Evolutionary conservation across 257 asterid genomes (phyloP).

Genomic region (Solanum arcanum): DNA sequence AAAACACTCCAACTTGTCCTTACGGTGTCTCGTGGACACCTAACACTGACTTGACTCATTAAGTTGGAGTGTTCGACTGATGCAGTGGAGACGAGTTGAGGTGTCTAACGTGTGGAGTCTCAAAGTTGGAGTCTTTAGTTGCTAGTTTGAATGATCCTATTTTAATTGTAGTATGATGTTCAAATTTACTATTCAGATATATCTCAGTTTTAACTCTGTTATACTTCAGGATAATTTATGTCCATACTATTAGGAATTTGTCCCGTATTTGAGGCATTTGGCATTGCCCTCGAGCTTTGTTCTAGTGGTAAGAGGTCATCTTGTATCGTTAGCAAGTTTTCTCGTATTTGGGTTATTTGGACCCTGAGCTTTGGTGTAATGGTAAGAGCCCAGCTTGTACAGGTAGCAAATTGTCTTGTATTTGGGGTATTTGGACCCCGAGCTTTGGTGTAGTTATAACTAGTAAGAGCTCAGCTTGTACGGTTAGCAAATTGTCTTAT

Average conservation of each 20-base stretch:
- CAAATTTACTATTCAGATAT: not conserved
- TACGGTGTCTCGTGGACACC: not conserved
- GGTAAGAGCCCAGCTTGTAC: not conserved
- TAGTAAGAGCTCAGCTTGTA: not conserved
- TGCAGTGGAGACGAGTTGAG: not conserved
- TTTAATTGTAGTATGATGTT: not conserved
- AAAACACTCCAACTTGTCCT: not conserved
- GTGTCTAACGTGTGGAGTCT: not conserved
- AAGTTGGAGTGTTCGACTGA: not conserved
- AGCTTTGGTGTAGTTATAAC: not conserved
- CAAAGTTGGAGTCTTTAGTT: too few species aligned
- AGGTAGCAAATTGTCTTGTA: not conserved
- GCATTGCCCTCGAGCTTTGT: not conserved
- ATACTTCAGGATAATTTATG: not conserved
- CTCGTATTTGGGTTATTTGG: not conserved
- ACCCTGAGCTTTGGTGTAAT: not conserved
- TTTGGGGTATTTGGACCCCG: not conserved
- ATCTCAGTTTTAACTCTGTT: not conserved
- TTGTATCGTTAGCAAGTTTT: not conserved
- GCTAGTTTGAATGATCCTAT: not conserved
- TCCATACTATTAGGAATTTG: not conserved
- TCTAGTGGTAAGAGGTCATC: not conserved
- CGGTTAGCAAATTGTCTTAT: not conserved
- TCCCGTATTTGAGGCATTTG: not conserved
- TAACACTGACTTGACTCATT: not conserved